Percentiles rank a stretch among this genome's conserved stretches.
Evolutionary conservation across 2,329 filamentous ascomycete genomes (phyloP).

Genomic region (Knufia fluminis): DNA sequence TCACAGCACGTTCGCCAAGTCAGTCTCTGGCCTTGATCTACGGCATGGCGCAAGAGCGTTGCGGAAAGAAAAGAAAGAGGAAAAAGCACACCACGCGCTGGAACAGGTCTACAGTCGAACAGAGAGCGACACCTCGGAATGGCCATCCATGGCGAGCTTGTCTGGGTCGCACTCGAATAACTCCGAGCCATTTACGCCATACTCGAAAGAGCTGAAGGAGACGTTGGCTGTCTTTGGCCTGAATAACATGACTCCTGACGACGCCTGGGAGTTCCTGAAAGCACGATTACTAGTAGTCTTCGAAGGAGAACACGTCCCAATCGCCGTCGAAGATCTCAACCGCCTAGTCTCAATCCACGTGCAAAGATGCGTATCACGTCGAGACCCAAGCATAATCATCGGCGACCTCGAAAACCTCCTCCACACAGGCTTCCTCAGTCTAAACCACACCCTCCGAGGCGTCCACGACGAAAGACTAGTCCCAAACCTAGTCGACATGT

Average conservation of each 20-base stretch:
- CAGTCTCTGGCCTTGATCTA: slow-evolving; percentile 69
- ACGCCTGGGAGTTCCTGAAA: slow-evolving; percentile 58
- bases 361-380: slow-evolving; percentile 52
- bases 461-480: slow-evolving; percentile 83
- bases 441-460: slow-evolving; percentile 72
- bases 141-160: slow-evolving; percentile 19
- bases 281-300: slow-evolving; percentile 55
- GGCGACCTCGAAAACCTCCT: slow-evolving; percentile 54
- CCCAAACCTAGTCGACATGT: slow-evolving; percentile 81
- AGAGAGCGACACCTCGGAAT: slow-evolving; percentile 23
- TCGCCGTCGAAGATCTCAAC: slow-evolving; percentile 58
- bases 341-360: slow-evolving; percentile 54
- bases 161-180: slow-evolving; percentile 18
- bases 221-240: slow-evolving; percentile 46
- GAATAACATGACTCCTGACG: slow-evolving; percentile 58
- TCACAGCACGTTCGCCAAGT: slow-evolving; percentile 62
- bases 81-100: slow-evolving; percentile 39
- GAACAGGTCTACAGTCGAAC: slow-evolving; percentile 24
- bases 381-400: slow-evolving; percentile 50
- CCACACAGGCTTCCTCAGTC: slow-evolving; percentile 66
- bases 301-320: slow-evolving; percentile 54
- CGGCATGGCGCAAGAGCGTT: slow-evolving; percentile 67
- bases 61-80: slow-evolving; percentile 72
- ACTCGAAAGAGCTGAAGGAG: slow-evolving; percentile 20
- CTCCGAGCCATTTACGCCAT: slow-evolving; percentile 17